Percentiles rank a stretch among this genome's conserved stretches.
Conservation (phyloP, 768 basidiomycete species). For the Leccinum uliginosum region DNA sequence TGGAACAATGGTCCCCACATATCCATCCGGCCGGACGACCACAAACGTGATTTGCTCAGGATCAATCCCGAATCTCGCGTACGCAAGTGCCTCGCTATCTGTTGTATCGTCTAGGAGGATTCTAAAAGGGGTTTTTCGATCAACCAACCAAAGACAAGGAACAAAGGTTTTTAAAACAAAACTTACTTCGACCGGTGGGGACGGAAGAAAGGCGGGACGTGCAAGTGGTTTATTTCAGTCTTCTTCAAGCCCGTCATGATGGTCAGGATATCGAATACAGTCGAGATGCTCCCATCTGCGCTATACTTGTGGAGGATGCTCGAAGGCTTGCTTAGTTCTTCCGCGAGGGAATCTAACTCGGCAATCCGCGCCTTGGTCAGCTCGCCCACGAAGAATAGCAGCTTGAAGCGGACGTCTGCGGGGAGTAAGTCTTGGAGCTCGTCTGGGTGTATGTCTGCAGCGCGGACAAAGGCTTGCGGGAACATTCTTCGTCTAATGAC, state of each 20-base stretch:
- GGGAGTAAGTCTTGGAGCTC: conserved; percentile 41
- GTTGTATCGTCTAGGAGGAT: conserved; percentile 35
- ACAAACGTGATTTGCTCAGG: conserved; percentile 29
- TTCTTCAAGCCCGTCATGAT: conserved; percentile 30
- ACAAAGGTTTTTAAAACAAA: neutral
- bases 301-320: conserved; percentile 29
- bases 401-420: conserved; percentile 36
- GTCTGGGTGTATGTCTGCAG: conserved; percentile 33
- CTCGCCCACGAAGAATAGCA: conserved; percentile 33
- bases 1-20: conserved; percentile 33
- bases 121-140: conserved; percentile 17
- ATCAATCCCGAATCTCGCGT: conserved; percentile 33
- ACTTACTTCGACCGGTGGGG: conserved; percentile 43
- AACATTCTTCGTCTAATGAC: conserved; percentile 37
- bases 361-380: conserved; percentile 18
- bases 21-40: conserved; percentile 39
- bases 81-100: conserved; percentile 26
- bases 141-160: neutral
- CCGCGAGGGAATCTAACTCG: conserved; percentile 26
- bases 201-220: conserved; percentile 33
- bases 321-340: conserved; percentile 22
- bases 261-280: conserved; percentile 31
- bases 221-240: conserved; percentile 31
- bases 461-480: conserved; percentile 33
- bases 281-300: conserved; percentile 13